A percentile compares a stretch with the other conserved stretches of the same genome.
phyloP scores from a whole-genome alignment of 331 rosid genomes.

The Cydonia oblonga region DNA sequence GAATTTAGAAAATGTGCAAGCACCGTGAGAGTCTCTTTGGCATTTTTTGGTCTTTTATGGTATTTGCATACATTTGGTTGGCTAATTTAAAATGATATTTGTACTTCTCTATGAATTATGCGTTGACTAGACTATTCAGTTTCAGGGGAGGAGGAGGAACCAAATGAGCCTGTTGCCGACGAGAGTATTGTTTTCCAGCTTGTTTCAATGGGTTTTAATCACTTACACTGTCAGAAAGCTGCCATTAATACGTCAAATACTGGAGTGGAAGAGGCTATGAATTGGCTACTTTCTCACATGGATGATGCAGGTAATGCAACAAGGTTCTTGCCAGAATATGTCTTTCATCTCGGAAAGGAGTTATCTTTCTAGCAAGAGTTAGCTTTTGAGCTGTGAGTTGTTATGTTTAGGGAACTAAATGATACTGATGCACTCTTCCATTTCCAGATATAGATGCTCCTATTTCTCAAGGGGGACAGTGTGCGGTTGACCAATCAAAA shows the following conservation, averaged over 20 bases:
- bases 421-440: not conserved
- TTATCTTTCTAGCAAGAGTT: not conserved
- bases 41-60: not conserved
- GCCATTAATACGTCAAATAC: conserved; percentile 71
- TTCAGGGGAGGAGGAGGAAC: conserved; percentile 39
- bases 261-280: conserved; percentile 98
- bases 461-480: conserved; percentile 40
- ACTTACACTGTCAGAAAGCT: conserved; percentile 86
- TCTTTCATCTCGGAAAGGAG: not conserved
- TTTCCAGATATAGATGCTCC: conserved; percentile 64
- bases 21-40: not conserved
- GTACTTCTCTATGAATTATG: not conserved
- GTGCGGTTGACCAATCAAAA: conserved; percentile 61
- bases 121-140: conserved; percentile 17
- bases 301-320: conserved; percentile 63
- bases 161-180: conserved; percentile 33
- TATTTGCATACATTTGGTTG: not conserved
- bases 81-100: not conserved
- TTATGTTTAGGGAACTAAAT: conserved; percentile 5
- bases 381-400: not conserved
- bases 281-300: conserved; percentile 92
- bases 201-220: conserved; percentile 80
- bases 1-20: not conserved
- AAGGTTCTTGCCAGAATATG: not conserved
- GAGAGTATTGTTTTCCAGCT: conserved; percentile 83